Evolutionary conservation across 352 stramenopile species (phyloP).

Genomic region (Halophytophthora polymorphica): DNA sequence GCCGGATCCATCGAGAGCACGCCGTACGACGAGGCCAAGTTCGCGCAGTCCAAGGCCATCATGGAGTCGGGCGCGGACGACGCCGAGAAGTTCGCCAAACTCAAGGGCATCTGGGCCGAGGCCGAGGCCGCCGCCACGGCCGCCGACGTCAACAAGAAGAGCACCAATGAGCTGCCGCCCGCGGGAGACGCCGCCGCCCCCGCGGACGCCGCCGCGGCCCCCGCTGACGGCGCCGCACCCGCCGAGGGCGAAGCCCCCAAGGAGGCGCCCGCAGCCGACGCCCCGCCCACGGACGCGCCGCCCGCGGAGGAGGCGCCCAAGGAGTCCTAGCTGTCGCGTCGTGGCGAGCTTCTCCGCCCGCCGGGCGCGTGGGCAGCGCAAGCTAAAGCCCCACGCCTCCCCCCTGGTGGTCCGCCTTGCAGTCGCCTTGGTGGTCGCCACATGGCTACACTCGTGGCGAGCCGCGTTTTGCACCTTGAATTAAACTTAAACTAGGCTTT

Average conservation of each 20-base stretch:
- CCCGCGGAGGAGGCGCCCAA: slow-evolving; percentile 13
- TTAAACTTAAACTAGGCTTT: no score
- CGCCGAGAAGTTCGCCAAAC: slow-evolving; percentile 66
- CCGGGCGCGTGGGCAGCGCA: no score
- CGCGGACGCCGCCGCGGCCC: background rate
- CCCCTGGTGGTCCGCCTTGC: no score
- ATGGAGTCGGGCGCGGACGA: slow-evolving; percentile 62
- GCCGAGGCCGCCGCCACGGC: slow-evolving; percentile 7
- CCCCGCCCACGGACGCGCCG: background rate
- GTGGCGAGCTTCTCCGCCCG: no score
- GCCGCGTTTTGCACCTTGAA: no score
- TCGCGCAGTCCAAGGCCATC: slow-evolving; percentile 62
- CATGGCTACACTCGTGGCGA: no score
- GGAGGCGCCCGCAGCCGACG: background rate
- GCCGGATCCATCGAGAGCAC: slow-evolving; percentile 53
- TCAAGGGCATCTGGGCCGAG: slow-evolving; percentile 62
- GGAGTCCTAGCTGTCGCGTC: no score
- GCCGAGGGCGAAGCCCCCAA: slow-evolving; percentile 9
- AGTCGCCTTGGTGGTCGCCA: no score
- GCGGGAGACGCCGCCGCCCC: slow-evolving; percentile 1
- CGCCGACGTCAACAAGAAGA: slow-evolving; percentile 28
- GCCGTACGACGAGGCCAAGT: slow-evolving; percentile 59
- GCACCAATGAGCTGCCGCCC: slow-evolving; percentile 30
- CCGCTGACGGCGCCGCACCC: no score
- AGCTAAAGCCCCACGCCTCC: no score